Conservation (phyloP, 225 moss, liverwort and hornwort genomes). For the Polytrichum formosum region DNA sequence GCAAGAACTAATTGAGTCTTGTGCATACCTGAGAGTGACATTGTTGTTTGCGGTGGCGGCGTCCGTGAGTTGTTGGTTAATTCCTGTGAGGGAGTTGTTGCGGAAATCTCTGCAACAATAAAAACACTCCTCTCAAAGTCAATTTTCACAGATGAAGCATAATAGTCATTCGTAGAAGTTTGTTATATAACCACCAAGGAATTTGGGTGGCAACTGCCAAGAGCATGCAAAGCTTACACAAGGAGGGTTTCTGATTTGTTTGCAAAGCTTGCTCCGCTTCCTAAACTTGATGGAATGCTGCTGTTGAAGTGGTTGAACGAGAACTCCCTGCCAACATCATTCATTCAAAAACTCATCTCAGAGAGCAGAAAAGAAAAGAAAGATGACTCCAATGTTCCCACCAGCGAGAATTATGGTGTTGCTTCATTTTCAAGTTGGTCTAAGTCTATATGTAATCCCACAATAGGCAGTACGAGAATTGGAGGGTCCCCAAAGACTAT, state of each 20-base stretch:
- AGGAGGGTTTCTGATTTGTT: slow-evolving; percentile 19
- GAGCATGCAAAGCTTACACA: slow-evolving; percentile 29
- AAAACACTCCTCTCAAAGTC: background rate
- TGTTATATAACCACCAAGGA: background rate
- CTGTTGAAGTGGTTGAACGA: slow-evolving; percentile 39
- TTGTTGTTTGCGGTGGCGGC: slow-evolving; percentile 25
- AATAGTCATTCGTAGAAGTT: too few relatives aligned
- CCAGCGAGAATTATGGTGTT: too few relatives aligned
- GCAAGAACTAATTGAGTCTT: background rate
- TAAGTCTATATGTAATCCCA: too few relatives aligned
- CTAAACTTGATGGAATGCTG: slow-evolving; percentile 30
- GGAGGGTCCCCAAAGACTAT: too few relatives aligned
- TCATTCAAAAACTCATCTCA: background rate
- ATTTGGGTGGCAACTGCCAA: background rate
- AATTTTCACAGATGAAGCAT: too few relatives aligned
- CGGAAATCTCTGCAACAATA: slow-evolving; percentile 47
- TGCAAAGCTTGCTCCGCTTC: slow-evolving; percentile 35
- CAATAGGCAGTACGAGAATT: too few relatives aligned
- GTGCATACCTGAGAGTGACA: slow-evolving; percentile 28
- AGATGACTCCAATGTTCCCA: too few relatives aligned
- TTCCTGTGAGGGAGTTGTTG: slow-evolving; percentile 41
- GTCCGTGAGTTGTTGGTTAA: background rate
- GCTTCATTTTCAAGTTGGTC: too few relatives aligned
- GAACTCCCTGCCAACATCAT: slow-evolving; percentile 27
- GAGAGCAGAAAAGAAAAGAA: too few relatives aligned